Evolutionary conservation across 73 alveolate genomes (phyloP).

Genomic region (Paramecium octaurelia): DNA sequence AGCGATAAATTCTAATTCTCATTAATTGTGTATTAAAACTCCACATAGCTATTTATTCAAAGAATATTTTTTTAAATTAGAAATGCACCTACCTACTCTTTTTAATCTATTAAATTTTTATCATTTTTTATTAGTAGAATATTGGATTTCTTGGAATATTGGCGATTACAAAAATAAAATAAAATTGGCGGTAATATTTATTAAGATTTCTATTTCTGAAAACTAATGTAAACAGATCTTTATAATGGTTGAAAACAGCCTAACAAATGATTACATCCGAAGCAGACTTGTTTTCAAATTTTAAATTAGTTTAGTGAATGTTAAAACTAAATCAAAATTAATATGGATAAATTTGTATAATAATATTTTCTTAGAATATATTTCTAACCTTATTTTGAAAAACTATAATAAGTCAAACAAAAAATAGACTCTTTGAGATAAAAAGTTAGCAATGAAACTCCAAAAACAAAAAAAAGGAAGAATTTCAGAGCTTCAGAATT

Average conservation of each 20-base stretch:
- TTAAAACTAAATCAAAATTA: neutral
- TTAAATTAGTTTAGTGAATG: neutral
- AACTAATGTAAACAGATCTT: neutral
- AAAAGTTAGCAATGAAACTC: neutral
- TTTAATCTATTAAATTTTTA: neutral
- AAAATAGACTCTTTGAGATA: neutral
- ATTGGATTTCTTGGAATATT: neutral
- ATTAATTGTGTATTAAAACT: neutral
- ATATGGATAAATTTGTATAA: neutral
- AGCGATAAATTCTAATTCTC: neutral
- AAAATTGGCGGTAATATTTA: neutral
- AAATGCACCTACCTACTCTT: neutral
- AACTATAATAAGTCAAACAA: neutral
- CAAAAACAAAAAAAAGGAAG: neutral
- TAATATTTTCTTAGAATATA: neutral
- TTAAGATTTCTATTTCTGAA: neutral
- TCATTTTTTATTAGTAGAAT: neutral
- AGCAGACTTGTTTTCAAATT: neutral
- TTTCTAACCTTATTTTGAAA: neutral
- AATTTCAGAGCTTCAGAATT: neutral
- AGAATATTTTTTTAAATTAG: neutral
- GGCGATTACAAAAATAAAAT: neutral
- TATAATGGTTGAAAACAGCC: neutral
- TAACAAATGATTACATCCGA: neutral
- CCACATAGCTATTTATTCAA: neutral